A percentile compares a stretch with the other conserved stretches of the same genome.
These are phyloP conservation scores for Schizophyllum commune DNA, from an alignment of 1,284 basidiomycete genomes.

Conservation along the genomic window DNA sequence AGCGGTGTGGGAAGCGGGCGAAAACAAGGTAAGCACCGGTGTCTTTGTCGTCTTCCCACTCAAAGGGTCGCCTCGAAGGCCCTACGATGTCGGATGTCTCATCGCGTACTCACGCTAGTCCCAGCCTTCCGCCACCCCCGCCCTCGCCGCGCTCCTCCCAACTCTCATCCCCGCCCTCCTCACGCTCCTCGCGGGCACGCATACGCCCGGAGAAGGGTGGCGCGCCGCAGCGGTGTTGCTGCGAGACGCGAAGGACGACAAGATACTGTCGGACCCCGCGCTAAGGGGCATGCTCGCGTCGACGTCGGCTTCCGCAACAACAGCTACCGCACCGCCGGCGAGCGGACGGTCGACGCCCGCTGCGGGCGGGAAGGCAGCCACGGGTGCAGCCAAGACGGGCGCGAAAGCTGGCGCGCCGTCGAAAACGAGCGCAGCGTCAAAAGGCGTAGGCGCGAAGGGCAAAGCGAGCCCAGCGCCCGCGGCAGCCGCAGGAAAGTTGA, in stretches of 20 bases:
- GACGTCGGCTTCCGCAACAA: neutral
- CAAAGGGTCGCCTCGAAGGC: too few relatives aligned
- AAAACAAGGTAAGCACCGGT: too few relatives aligned
- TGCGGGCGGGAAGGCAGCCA: neutral
- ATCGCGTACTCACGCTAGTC: neutral
- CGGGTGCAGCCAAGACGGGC: conserved; percentile 25
- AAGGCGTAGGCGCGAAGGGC: conserved; percentile 9
- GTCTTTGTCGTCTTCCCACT: too few relatives aligned
- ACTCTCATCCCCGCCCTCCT: neutral
- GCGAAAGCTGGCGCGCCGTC: conserved; percentile 11
- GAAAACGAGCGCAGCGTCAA: too few relatives aligned
- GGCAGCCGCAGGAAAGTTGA: neutral
- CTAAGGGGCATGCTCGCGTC: neutral
- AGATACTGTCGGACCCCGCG: neutral
- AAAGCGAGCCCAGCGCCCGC: conserved; percentile 1
- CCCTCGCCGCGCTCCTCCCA: neutral
- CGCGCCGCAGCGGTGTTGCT: neutral
- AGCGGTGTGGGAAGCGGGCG: neutral
- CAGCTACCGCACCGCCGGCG: neutral
- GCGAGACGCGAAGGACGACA: neutral
- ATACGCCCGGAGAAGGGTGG: neutral
- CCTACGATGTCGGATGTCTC: neutral
- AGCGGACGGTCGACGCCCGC: neutral
- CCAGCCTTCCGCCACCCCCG: neutral
- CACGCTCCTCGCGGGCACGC: neutral